Conservation (phyloP, 441 rosid species). For the Daphne laureola region DNA sequence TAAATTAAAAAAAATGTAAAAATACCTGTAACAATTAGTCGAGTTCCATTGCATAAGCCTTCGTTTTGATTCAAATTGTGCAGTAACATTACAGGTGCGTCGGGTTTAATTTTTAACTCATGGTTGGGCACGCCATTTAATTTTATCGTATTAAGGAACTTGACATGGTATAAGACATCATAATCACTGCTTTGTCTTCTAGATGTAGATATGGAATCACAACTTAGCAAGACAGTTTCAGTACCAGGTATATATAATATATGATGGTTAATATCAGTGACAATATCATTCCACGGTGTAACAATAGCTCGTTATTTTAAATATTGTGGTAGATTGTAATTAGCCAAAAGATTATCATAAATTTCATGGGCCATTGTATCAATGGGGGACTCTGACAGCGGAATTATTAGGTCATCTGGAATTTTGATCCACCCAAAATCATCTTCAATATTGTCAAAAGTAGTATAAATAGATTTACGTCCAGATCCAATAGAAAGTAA, state of each 20-base stretch:
- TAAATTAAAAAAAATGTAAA: too few species aligned
- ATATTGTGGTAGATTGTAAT: not conserved
- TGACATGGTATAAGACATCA: not conserved
- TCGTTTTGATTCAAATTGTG: too few species aligned
- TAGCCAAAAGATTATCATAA: not conserved
- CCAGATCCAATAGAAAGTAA: not conserved
- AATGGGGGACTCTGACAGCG: not conserved
- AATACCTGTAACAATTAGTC: too few species aligned
- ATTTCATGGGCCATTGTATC: not conserved
- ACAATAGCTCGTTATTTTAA: not conserved
- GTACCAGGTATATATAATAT: not conserved
- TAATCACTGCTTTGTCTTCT: not conserved
- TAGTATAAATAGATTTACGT: too few species aligned
- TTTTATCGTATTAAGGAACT: too few species aligned
- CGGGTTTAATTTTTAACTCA: too few species aligned
- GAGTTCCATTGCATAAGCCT: too few species aligned
- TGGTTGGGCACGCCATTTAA: too few species aligned
- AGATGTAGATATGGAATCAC: not conserved
- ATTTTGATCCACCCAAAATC: not conserved
- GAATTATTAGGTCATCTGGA: not conserved
- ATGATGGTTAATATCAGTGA: not conserved
- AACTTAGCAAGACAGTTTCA: not conserved
- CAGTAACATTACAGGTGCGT: too few species aligned
- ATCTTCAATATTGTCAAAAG: not conserved
- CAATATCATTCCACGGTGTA: not conserved